Evolutionary conservation across 371 early-diverging fungal species (phyloP).

Genomic region (Circinella minor): DNA sequence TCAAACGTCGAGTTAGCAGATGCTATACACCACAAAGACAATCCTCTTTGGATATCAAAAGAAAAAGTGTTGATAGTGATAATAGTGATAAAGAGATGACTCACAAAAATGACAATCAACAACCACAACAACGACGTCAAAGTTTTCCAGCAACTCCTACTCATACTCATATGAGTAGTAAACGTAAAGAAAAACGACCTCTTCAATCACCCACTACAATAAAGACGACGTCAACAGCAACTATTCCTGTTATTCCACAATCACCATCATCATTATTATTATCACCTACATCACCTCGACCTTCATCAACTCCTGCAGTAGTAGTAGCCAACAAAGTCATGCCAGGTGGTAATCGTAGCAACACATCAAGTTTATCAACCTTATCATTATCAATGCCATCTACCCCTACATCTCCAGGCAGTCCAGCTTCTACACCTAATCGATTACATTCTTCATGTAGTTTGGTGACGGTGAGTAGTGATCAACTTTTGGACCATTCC

Average conservation of each 20-base stretch:
- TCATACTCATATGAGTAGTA: conserved; percentile 2
- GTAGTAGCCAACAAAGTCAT: not conserved
- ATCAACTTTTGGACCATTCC: conserved; percentile 53
- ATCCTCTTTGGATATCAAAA: conserved; percentile 1
- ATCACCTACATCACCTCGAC: not conserved
- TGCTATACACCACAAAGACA: conserved; percentile 15
- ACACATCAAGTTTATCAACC: conserved; percentile 14
- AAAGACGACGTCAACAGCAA: not conserved
- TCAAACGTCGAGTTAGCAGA: conserved; percentile 22
- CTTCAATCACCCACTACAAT: not conserved
- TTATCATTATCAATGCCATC: conserved; percentile 8
- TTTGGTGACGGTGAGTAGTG: conserved; percentile 19
- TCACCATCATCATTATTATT: too few relatives aligned
- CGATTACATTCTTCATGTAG: conserved; percentile 18
- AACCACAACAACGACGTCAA: not conserved
- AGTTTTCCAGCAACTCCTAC: not conserved
- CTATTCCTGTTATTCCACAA: too few relatives aligned
- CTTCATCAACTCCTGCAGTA: not conserved
- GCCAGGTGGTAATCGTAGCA: conserved; percentile 1
- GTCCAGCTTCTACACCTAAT: conserved; percentile 9
- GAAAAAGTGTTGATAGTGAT: not conserved
- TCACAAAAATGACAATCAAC: not conserved
- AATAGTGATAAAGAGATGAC: not conserved
- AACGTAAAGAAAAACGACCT: conserved; percentile 9
- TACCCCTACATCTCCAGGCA: conserved; percentile 5